Conservation (phyloP, 106 monocot species). For the Iris macrosiphon region DNA sequence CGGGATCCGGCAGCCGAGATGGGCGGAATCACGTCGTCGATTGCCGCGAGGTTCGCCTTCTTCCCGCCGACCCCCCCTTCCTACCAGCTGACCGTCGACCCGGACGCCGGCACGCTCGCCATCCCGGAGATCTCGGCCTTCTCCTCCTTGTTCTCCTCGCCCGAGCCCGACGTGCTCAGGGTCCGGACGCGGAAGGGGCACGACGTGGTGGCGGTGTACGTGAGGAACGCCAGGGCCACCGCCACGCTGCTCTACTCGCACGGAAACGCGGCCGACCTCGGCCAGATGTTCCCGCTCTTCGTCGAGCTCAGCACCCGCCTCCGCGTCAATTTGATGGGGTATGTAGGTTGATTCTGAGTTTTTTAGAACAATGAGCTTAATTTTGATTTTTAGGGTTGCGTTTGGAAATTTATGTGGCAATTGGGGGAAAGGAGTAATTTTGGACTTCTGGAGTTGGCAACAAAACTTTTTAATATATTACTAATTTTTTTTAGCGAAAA, state of each 20-base stretch:
- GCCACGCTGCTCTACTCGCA: conserved; percentile 20
- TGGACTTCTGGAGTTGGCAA: too few species aligned
- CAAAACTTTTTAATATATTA: too few species aligned
- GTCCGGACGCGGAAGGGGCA: conserved; percentile 15
- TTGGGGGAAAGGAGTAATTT: too few species aligned
- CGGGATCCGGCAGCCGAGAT: too few species aligned
- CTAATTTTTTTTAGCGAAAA: too few species aligned
- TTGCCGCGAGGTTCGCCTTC: conserved; percentile 28
- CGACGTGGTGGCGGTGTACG: conserved; percentile 15
- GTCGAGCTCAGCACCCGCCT: conserved; percentile 23
- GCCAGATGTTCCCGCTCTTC: conserved; percentile 26
- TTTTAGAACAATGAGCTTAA: too few species aligned
- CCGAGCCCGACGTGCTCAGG: conserved; percentile 13
- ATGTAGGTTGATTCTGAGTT: too few species aligned
- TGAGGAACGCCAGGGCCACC: conserved; percentile 13
- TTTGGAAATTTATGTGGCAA: too few species aligned
- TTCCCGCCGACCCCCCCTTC: conserved; percentile 23
- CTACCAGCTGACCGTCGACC: conserved; percentile 4
- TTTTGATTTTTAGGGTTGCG: neutral
- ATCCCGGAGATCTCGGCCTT: conserved; percentile 13
- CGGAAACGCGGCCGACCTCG: conserved; percentile 29
- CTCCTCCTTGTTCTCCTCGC: neutral
- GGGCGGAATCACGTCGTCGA: conserved; percentile 18
- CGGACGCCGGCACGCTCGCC: neutral
- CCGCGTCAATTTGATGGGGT: conserved; percentile 26